Percentiles rank a stretch among this genome's conserved stretches.
Evolutionary conservation across 371 early-diverging fungal genomes (phyloP).

Genomic region (Chytridium lagenaria): DNA sequence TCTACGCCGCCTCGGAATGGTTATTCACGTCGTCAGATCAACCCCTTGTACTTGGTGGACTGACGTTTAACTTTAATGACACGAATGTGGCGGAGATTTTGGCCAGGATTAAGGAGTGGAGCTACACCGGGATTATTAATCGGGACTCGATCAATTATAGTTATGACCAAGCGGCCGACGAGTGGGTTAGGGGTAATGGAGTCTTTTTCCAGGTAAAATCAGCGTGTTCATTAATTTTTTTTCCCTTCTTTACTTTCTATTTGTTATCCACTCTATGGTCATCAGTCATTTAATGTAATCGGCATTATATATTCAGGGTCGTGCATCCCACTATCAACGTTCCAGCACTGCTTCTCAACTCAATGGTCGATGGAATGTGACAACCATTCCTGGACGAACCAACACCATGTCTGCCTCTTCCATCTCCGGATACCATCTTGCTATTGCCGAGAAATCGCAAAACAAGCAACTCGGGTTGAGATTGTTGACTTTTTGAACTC

Average conservation of each 20-base stretch:
- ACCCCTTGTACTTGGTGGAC: slow-evolving; percentile 15
- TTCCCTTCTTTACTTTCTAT: too few species aligned
- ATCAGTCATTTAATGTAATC: too few species aligned
- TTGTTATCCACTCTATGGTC: too few species aligned
- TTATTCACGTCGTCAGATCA: slow-evolving; percentile 10
- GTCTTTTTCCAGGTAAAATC: slow-evolving; percentile 19
- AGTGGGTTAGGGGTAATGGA: slow-evolving; percentile 13
- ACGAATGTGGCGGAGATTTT: slow-evolving; percentile 16
- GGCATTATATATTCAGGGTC: neutral
- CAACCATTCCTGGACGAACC: neutral
- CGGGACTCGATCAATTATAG: neutral
- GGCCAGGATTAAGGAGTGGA: slow-evolving; percentile 7
- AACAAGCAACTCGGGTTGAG: neutral
- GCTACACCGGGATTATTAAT: neutral
- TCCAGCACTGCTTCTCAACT: neutral
- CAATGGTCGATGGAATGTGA: neutral
- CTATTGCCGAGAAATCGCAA: neutral
- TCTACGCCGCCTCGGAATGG: slow-evolving; percentile 21
- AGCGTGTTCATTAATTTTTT: too few species aligned
- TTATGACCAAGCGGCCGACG: neutral
- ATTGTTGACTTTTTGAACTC: slow-evolving; percentile 17
- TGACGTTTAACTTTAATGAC: slow-evolving; percentile 27
- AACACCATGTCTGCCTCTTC: slow-evolving; percentile 1
- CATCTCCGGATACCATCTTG: slow-evolving; percentile 20
- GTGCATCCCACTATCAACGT: slow-evolving; percentile 1